Evolutionary conservation across 2,329 filamentous ascomycete genomes (phyloP), one percentile per base, ranked within the genome.

Genomic region (Claviceps sp.): DNA sequence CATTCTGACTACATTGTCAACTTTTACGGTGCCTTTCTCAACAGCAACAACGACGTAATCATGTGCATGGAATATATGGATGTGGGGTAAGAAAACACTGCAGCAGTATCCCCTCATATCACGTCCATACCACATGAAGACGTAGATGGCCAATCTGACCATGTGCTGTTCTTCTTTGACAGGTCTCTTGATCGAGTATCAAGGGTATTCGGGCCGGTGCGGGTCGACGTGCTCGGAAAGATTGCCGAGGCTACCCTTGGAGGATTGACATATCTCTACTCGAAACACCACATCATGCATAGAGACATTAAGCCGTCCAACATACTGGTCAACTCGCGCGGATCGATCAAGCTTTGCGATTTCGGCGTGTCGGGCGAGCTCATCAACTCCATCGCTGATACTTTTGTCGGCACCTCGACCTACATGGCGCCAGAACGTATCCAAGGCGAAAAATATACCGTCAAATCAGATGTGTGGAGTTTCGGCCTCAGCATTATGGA

Each of bases 51-150:
- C 65, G 93, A 98, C 71, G 94, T 98, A 54, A 94, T 97, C 61
- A 91, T 98, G 84, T 98, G 93, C 69, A 98, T 98, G 93, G 93
- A 98, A 68, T 97, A 98, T 67, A 95, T 95, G 88, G 93, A 98
- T 70, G 88, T 91, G 66, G 93, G 93, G 93, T 97, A 78, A 70
- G 87, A 24, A 34, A 24, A 11, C 26, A 30, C 73, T n/a, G 20
- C 24, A 22, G n/a, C 50, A 34, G 16, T 30, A 6, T 2, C 30
- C 11, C 18, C n/a, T 9, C 24, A 11, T 24, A 11, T 5, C 43
- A 47, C 40, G 8, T 13, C 16, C 45, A 47, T 20, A 5, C 8
- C n/a, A 20, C 24, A 42, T 22, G 3, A 9, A 42, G 47, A 3
- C 20, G 20, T 37, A 30, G 16, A 14, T 34, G 30, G 16, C 30